Evolutionary conservation across 371 early-diverging fungal species (phyloP).

Genomic region (Parasitella parasitica): DNA sequence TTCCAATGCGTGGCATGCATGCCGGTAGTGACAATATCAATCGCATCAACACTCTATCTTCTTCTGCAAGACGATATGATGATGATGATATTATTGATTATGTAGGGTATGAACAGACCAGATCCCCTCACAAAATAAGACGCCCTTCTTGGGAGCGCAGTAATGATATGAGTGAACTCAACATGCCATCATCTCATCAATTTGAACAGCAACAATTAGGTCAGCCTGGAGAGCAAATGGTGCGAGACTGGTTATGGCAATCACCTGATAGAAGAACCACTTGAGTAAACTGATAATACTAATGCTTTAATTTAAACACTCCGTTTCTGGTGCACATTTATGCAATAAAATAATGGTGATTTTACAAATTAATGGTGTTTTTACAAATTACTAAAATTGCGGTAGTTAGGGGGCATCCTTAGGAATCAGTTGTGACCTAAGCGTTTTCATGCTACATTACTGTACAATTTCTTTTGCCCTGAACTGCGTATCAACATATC

Average conservation of each 20-base stretch:
- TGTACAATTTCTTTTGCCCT: too few relatives aligned
- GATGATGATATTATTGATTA: not conserved
- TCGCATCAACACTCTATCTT: not conserved
- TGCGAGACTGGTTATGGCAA: constrained; percentile 29
- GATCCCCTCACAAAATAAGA: constrained; percentile 11
- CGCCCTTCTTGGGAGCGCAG: constrained; percentile 23
- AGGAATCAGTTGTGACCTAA: too few relatives aligned
- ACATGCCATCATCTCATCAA: not conserved
- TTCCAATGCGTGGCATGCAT: constrained; percentile 15
- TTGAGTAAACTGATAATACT: not conserved
- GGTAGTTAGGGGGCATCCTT: too few relatives aligned
- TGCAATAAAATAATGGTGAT: too few relatives aligned
- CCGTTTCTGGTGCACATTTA: too few relatives aligned
- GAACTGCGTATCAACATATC: too few relatives aligned
- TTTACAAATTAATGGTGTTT: too few relatives aligned
- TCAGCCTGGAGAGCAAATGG: constrained; percentile 3
- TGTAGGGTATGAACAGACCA: constrained; percentile 1
- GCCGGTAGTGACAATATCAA: not conserved
- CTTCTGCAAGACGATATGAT: not conserved
- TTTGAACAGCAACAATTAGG: not conserved
- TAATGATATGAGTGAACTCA: constrained; percentile 2
- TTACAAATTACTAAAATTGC: too few relatives aligned
- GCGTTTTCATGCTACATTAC: too few relatives aligned
- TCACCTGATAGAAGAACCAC: constrained; percentile 27
- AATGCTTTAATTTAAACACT: too few relatives aligned